Evolutionary conservation across 2,329 filamentous ascomycete genomes (phyloP).

Genomic region (Fusarium staphyleae): DNA sequence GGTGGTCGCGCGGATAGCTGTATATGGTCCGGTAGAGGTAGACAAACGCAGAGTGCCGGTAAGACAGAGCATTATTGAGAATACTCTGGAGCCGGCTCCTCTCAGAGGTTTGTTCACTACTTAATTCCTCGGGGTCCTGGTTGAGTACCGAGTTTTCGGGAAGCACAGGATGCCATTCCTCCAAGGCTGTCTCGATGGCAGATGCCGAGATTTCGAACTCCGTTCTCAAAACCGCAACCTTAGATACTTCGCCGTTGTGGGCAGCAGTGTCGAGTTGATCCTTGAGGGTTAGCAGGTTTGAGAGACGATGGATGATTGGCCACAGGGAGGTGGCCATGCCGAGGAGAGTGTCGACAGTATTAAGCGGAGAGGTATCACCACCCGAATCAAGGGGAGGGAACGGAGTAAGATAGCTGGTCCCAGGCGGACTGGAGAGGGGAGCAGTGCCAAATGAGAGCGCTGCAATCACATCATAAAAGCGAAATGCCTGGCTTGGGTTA

Average conservation of each 20-base stretch:
- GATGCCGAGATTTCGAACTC: slow-evolving; percentile 60
- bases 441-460: slow-evolving; percentile 67
- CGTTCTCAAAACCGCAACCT: slow-evolving; percentile 56
- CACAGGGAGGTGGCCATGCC: slow-evolving; percentile 69
- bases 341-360: slow-evolving; percentile 64
- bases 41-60: slow-evolving; percentile 65
- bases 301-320: slow-evolving; percentile 69
- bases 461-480: slow-evolving; percentile 71
- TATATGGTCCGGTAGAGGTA: slow-evolving; percentile 65
- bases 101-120: slow-evolving; percentile 43
- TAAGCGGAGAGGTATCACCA: slow-evolving; percentile 54
- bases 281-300: slow-evolving; percentile 61
- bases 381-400: slow-evolving; percentile 56
- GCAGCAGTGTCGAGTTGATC: slow-evolving; percentile 57
- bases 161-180: slow-evolving; percentile 62
- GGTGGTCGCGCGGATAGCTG: slow-evolving; percentile 54
- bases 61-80: slow-evolving; percentile 65
- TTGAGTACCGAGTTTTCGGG: slow-evolving; percentile 47
- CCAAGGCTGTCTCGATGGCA: slow-evolving; percentile 62
- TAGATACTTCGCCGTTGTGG: slow-evolving; percentile 50
- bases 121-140: slow-evolving; percentile 35
- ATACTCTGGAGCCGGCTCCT: slow-evolving; percentile 59
- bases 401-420: slow-evolving; percentile 55
- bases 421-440: slow-evolving; percentile 60
- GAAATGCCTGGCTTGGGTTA: slow-evolving; percentile 58